Percentiles rank a stretch among this genome's conserved stretches.
These are phyloP conservation scores for Fusarium secorum DNA, from an alignment of 2,329 filamentous ascomycete genomes.

Conservation along the genomic window DNA sequence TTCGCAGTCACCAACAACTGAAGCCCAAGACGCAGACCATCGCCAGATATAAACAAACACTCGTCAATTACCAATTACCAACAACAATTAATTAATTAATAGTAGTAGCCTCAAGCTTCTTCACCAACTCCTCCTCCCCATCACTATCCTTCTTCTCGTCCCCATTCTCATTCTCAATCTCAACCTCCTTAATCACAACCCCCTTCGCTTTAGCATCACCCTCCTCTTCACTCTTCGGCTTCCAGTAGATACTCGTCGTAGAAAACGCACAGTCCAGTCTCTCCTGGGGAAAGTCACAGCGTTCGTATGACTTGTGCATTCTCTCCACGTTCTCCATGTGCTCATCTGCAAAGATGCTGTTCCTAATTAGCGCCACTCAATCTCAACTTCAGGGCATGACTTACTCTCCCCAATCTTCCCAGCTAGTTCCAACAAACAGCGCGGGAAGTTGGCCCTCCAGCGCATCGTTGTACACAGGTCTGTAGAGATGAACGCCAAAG, in stretches of 20 bases:
- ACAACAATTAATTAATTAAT: neutral
- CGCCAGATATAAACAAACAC: neutral
- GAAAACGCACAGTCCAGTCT: conserved; percentile 33
- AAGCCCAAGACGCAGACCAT: neutral
- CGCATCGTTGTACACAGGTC: conserved; percentile 60
- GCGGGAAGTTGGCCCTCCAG: conserved; percentile 57
- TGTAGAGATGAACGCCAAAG: conserved; percentile 70
- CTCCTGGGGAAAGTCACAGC: conserved; percentile 36
- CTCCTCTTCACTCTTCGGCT: neutral
- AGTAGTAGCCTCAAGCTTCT: conserved; percentile 30
- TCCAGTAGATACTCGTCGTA: conserved; percentile 43
- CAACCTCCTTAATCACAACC: neutral
- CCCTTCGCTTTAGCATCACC: neutral
- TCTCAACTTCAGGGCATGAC: conserved; percentile 21
- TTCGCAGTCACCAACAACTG: neutral
- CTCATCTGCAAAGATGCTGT: conserved; percentile 20
- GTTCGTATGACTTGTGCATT: conserved; percentile 35
- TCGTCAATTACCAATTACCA: neutral
- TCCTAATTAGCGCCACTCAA: neutral
- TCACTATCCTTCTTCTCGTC: neutral
- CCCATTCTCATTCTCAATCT: neutral
- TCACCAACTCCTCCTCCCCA: conserved; percentile 6
- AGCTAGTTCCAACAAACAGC: conserved; percentile 65
- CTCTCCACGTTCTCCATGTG: conserved; percentile 33
- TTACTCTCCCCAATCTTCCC: conserved; percentile 60